Percentiles rank a stretch among this genome's conserved stretches.
Evolutionary conservation across 257 asterid species (phyloP).

Genomic region (Nicotiana paniculata): DNA sequence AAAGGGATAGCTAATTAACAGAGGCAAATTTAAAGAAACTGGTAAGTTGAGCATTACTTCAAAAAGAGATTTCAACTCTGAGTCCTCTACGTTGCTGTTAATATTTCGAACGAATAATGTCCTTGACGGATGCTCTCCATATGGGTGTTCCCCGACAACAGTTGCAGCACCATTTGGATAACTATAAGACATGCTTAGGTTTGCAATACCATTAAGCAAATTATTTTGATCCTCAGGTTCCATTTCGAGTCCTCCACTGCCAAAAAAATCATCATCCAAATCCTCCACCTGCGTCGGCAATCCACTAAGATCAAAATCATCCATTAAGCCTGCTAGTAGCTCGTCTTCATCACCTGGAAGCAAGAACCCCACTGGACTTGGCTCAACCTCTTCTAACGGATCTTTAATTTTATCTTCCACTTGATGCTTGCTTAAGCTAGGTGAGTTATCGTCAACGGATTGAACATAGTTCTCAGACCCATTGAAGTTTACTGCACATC

Average conservation of each 20-base stretch:
- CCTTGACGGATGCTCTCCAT: conserved; percentile 78
- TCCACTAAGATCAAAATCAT: conserved; percentile 81
- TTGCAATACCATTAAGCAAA: conserved; percentile 46
- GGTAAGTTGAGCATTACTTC: conserved; percentile 35
- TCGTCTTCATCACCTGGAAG: conserved; percentile 98
- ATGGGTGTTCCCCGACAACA: conserved; percentile 62
- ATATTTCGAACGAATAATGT: conserved; percentile 68
- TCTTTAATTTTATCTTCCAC: conserved; percentile 42
- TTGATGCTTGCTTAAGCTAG: conserved; percentile 36
- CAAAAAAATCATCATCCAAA: conserved; percentile 92
- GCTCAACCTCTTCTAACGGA: conserved; percentile 46
- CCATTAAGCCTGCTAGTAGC: conserved; percentile 82
- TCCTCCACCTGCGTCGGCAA: conserved; percentile 94
- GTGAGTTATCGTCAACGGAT: conserved; percentile 50
- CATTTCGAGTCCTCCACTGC: conserved; percentile 90
- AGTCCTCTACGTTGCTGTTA: conserved; percentile 67
- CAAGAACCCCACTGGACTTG: conserved; percentile 37
- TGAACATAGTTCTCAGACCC: conserved; percentile 36
- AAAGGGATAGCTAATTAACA: not conserved
- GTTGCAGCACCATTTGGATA: conserved; percentile 43
- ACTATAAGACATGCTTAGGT: conserved; percentile 44
- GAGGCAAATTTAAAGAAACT: not conserved
- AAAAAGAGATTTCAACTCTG: conserved; percentile 57
- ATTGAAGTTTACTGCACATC: conserved; percentile 51
- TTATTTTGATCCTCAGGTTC: conserved; percentile 58